Evolutionary conservation across 2,329 filamentous ascomycete species (phyloP).

Genomic region (Paecilomyces variotii): DNA sequence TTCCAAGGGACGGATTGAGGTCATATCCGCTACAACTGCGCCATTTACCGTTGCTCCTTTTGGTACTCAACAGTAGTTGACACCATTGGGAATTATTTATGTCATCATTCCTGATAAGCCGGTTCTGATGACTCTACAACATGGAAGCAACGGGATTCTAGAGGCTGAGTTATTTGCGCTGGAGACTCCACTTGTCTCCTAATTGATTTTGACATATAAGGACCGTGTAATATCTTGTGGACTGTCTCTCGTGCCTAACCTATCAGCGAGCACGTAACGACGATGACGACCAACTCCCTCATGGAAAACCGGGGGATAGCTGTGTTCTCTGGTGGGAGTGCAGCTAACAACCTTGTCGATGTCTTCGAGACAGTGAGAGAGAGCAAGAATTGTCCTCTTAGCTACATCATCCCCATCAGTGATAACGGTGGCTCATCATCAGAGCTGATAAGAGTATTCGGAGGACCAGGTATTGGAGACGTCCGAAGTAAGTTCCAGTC

Average conservation of each 20-base stretch:
- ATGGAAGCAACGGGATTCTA: not conserved
- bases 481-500: constrained; percentile 54
- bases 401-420: constrained; percentile 88
- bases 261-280: not conserved
- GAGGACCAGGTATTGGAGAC: constrained; percentile 79
- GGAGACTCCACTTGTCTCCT: not conserved
- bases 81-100: not conserved
- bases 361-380: constrained; percentile 64
- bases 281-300: constrained; percentile 3
- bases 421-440: constrained; percentile 94
- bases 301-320: constrained; percentile 53
- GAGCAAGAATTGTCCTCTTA: constrained; percentile 60
- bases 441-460: constrained; percentile 88
- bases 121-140: not conserved
- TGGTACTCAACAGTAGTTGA: not conserved
- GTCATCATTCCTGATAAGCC: not conserved
- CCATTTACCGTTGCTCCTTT: not conserved
- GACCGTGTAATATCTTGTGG: not conserved
- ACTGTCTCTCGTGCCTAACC: not conserved
- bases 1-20: not conserved
- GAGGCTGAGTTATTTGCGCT: not conserved
- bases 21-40: not conserved
- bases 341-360: constrained; percentile 89
- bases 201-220: not conserved
- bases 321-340: constrained; percentile 85